Evolutionary conservation across 768 basidiomycete species (phyloP), one percentile per base, ranked within the genome.

Genomic region (Naganishia randhawae): DNA sequence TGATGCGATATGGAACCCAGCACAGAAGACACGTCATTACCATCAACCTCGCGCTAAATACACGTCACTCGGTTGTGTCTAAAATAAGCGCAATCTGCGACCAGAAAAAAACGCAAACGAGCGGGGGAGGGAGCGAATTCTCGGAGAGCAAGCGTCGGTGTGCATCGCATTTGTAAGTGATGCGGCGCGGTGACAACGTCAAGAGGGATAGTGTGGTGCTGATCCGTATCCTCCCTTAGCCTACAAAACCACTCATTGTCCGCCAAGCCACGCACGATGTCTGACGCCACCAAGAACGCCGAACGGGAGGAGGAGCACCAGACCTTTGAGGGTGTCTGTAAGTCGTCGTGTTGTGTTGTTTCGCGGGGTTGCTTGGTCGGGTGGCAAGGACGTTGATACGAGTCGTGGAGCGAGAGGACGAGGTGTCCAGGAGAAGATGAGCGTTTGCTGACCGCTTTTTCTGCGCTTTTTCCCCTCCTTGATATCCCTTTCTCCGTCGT

Each of bases 321-420:
- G 78, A 85, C 83, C 78, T 92, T 96, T 76, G 91, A 94, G 84
- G 84, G 86, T 84, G 89, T 89, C 62, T 68, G 83, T 69, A 48
- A 57, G 67, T 69, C 11, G n/a, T 25, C 14, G 37, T 32, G 16
- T 9, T 22, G 19, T 17, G 3, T 48, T n/a, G 45, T 48, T 4
- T 32, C 2, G 35, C 31, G 57, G 27, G 25, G 8, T 39, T 8
- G 35, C n/a, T n/a, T n/a, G n/a, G n/a, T n/a, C n/a, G n/a, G n/a
- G n/a, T n/a, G n/a, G n/a, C n/a, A n/a, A n/a, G n/a, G n/a, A n/a
- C n/a, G n/a, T n/a, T n/a, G n/a, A n/a, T n/a, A n/a, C n/a, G n/a
- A n/a, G n/a, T n/a, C 7, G 33, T 19, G 16, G 33, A 27, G 31
- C 25, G 35, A 27, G 9, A n/a, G 57, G 14, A 32, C 37, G 35